A percentile compares a stretch with the other conserved stretches of the same genome.
phyloP scores from a whole-genome alignment of 176 grass and related monocot genomes.

The Dactylis glomerata region DNA sequence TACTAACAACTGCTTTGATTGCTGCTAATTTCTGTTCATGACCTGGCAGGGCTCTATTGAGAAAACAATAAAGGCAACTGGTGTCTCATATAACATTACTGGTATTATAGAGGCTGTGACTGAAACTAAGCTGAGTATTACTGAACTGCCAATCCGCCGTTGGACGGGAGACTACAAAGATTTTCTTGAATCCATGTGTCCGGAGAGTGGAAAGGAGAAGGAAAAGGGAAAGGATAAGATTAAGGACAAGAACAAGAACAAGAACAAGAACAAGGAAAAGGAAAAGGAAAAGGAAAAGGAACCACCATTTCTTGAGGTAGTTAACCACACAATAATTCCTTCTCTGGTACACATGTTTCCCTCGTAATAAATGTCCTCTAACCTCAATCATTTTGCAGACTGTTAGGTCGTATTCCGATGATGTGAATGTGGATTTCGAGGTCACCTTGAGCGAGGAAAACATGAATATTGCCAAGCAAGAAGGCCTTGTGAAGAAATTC shows the following conservation, averaged over 20 bases:
- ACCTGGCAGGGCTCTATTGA: slow-evolving; percentile 58
- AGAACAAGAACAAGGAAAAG: slow-evolving; percentile 42
- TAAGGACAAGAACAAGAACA: slow-evolving; percentile 36
- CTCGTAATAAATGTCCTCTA: neutral
- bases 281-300: slow-evolving; percentile 31
- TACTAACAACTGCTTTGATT: neutral
- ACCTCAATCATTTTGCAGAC: slow-evolving; percentile 39
- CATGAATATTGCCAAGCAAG: slow-evolving; percentile 66
- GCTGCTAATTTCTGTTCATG: neutral
- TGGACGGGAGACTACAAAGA: slow-evolving; percentile 87
- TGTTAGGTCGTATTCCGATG: slow-evolving; percentile 47
- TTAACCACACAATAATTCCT: neutral
- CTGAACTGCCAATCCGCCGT: slow-evolving; percentile 70
- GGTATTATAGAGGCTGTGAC: slow-evolving; percentile 63
- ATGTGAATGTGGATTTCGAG: slow-evolving; percentile 56
- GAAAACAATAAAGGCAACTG: slow-evolving; percentile 57
- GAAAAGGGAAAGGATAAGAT: slow-evolving; percentile 1
- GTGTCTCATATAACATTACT: slow-evolving; percentile 63
- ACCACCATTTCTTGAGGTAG: slow-evolving; percentile 65
- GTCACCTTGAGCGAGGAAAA: slow-evolving; percentile 56
- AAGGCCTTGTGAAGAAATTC: slow-evolving; percentile 91
- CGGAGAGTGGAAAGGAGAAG: neutral
- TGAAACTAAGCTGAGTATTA: slow-evolving; percentile 54
- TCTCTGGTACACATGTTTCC: neutral
- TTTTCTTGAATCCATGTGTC: slow-evolving; percentile 36